Percentiles rank a stretch among this genome's conserved stretches.
Evolutionary conservation across 345 rosid species (phyloP).

Genomic region (Corchorus capsularis): DNA sequence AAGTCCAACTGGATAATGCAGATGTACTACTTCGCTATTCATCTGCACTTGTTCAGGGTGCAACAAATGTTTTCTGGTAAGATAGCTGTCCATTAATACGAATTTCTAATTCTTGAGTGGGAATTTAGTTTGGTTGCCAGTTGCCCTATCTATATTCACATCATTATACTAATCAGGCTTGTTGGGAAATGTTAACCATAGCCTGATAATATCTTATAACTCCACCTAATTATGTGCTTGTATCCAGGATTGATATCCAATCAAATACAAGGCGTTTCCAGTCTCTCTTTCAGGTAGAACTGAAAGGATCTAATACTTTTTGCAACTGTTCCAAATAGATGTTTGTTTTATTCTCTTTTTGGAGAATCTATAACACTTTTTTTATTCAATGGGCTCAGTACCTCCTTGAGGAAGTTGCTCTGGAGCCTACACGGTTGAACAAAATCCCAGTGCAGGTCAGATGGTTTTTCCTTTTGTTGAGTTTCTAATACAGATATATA

Average conservation of each 20-base stretch:
- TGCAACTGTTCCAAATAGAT: neutral
- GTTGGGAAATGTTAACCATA: neutral
- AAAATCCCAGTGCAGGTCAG: conserved; percentile 85
- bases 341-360: neutral
- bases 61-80: conserved; percentile 97
- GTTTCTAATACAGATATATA: conserved; percentile 13
- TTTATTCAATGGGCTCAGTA: conserved; percentile 49
- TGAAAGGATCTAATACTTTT: conserved; percentile 5
- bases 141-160: neutral
- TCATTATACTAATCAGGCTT: neutral
- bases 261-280: conserved; percentile 82
- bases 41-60: conserved; percentile 97
- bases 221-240: neutral
- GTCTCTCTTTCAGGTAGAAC: conserved; percentile 66
- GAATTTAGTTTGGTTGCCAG: neutral
- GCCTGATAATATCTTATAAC: neutral
- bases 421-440: conserved; percentile 59
- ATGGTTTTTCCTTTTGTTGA: conserved; percentile 3
- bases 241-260: conserved; percentile 92
- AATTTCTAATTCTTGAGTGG: conserved; percentile 19
- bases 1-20: conserved; percentile 68
- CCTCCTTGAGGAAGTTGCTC: conserved; percentile 87
- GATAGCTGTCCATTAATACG: conserved; percentile 25
- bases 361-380: neutral
- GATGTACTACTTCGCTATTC: conserved; percentile 89